Evolutionary conservation across 192 early-diverging fungal genomes (phyloP), one percentile per base, ranked within the genome.

Genomic region (Coemansia sp.): DNA sequence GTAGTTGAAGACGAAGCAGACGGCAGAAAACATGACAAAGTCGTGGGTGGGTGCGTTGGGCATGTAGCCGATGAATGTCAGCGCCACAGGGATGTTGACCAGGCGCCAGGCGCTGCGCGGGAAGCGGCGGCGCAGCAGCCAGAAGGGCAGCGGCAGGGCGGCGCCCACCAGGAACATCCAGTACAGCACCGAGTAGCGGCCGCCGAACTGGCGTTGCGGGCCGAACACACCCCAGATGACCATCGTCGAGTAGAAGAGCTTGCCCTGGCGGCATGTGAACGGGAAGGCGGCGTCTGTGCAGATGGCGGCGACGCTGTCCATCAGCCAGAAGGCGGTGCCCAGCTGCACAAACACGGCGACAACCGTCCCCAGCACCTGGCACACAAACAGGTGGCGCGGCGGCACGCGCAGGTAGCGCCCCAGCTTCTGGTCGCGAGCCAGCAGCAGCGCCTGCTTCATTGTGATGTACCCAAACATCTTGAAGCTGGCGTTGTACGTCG

Each of bases 381-480:
- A 85, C 25, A 74, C 70, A 68, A 93, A 89, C 83, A 94, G 83
- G 19, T 87, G 70, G 30, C 87, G 79, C 30, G 92, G 92, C 37
- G 90, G 84, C 0, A 91, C 67, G 55, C 85, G 85, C 84, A 89
- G 83, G 57, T 89, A 88, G 36, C 84, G 86, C 2, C 87, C 89
- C 4, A 91, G 78, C 62, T 89, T 91, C 50, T 88, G 75, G 72
- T 89, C 89, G 17, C 45, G 47, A 1, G 66, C 61, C 30, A 94
- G 86, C 27, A 73, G 70, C 38, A 94, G 61, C 22, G 84, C 85
- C 64, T 96, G 93, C 22, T 70, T 55, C 72, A 91, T 74, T 8
- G 86, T 81, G 52, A 87, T 92, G 71, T 85, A 87, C 55, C 88
- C 89, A 36, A 91, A 84, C 47, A 89, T 87, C 77, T 94, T 94